Conservation (phyloP, 495 filamentous ascomycete genomes). For the Aspergillus cristatus region DNA sequence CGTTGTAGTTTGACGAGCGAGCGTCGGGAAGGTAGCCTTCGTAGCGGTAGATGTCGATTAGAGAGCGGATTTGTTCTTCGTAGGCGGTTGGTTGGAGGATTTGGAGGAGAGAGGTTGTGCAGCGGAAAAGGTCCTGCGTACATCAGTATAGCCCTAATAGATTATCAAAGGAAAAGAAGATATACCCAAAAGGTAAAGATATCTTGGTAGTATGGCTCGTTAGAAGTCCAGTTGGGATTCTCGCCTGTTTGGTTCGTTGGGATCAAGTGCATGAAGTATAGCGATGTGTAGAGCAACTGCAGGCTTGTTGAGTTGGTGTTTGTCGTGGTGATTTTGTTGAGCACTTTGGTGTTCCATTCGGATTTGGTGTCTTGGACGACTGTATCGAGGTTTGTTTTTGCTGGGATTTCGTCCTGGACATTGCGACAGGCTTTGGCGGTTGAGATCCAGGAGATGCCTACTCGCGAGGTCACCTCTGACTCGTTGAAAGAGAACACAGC, state of each 20-base stretch:
- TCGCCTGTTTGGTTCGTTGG: conserved; percentile 66
- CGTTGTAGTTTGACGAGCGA: conserved; percentile 64
- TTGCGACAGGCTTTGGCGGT: conserved; percentile 51
- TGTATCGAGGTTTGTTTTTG: conserved; percentile 31
- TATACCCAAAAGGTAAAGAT: conserved; percentile 43
- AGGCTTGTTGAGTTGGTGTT: conserved; percentile 47
- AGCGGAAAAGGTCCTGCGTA: conserved; percentile 52
- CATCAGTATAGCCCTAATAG: background rate
- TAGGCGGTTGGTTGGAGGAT: conserved; percentile 55
- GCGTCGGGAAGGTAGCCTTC: conserved; percentile 59
- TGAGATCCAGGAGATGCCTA: conserved; percentile 66
- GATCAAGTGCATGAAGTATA: conserved; percentile 63
- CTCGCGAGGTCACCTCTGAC: conserved; percentile 45
- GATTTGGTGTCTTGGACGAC: conserved; percentile 39
- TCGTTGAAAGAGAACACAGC: conserved; percentile 26
- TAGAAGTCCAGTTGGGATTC: conserved; percentile 57
- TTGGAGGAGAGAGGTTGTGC: conserved; percentile 53
- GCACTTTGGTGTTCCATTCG: conserved; percentile 52
- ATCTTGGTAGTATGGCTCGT: conserved; percentile 51
- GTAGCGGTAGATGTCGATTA: conserved; percentile 62
- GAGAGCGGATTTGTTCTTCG: conserved; percentile 55
- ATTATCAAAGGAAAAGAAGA: background rate
- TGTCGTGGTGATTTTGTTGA: conserved; percentile 53
- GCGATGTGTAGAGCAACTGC: conserved; percentile 51
- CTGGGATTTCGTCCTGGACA: conserved; percentile 50